phyloP scores from a whole-genome alignment of 192 early-diverging fungal species.

The Cladochytrium replicatum region DNA sequence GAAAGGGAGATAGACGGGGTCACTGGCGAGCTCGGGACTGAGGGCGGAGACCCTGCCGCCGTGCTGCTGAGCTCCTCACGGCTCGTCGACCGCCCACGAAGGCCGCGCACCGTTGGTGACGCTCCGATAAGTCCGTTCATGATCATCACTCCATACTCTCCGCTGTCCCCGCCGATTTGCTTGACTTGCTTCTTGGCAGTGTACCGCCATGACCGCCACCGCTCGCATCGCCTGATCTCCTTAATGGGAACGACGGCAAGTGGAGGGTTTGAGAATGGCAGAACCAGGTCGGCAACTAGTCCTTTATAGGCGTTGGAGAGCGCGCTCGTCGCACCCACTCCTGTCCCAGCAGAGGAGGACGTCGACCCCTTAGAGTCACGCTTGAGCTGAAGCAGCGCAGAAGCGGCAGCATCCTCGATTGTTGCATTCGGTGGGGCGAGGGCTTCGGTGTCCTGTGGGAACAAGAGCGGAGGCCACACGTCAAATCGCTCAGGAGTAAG shows the following conservation, averaged over 20 bases:
- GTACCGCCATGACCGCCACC: constrained; percentile 42
- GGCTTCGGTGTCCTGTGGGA: constrained; percentile 18
- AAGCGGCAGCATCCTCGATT: constrained; percentile 5
- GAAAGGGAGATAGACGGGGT: too few relatives aligned
- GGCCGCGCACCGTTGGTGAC: constrained; percentile 3
- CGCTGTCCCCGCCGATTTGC: constrained; percentile 7
- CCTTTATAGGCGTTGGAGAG: constrained; percentile 14
- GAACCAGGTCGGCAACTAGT: constrained; percentile 20
- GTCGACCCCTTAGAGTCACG: neutral
- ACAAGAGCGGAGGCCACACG: constrained; percentile 40
- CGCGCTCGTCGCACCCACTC: neutral
- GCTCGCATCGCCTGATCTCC: constrained; percentile 28
- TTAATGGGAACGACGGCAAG: constrained; percentile 25
- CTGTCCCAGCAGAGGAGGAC: neutral
- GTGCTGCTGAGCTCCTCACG: neutral
- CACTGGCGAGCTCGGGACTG: too few relatives aligned
- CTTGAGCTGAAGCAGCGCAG: constrained; percentile 2
- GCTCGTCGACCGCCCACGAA: neutral
- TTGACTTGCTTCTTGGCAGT: constrained; percentile 11
- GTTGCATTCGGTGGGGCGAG: neutral
- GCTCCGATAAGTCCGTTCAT: constrained; percentile 23
- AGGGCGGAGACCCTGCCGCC: too few relatives aligned
- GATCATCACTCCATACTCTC: constrained; percentile 24
- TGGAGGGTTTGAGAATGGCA: constrained; percentile 2
- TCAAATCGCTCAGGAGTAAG: constrained; percentile 36